Evolutionary conservation across 768 basidiomycete genomes (phyloP), one percentile per base, ranked within the genome.

Genomic region (Phanerochaete sordida): DNA sequence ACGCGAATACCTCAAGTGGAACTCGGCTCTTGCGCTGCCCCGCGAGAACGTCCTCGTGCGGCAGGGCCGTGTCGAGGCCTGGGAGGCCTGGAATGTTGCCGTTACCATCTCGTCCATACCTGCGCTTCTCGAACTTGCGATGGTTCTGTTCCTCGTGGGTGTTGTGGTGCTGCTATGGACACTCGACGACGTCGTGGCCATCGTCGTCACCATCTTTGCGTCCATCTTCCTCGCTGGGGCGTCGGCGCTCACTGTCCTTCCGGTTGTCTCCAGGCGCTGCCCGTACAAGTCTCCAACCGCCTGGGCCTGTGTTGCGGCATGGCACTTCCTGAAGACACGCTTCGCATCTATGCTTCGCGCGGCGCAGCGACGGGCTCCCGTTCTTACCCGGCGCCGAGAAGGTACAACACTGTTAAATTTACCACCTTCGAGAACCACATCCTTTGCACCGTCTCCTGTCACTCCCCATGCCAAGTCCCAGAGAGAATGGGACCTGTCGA

Each of bases 161-260:
- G n/a, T 59, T 19, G 19, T 59, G 28, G n/a, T 46, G 11, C 27
- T 59, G 13, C 52, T 59, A 21, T 59, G 58, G 58, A 53, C 58
- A 27, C 21, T 59, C 21, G 33, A 59, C 39, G 7, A 39, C 7
- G 37, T 43, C 1, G 50, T 59, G 11, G 58, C 58, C 0, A n/a
- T 52, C 35, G 24, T 59, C 5, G n/a, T 46, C 19, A 39, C 58
- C 3, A n/a, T 30, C n/a, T 50, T 39, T 13, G 19, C 37, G 15
- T 24, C n/a, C 9, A 19, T 23, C 21, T 28, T 54, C 15, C 24
- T 59, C 19, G 30, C 23, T 23, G 19, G 31, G 2, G 51, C 26
- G 1, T 39, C 33, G 39, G 27, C 49, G n/a, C 35, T 31, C 47
- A 59, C 58, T 3, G 31, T 33, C 6, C 21, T 58, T 9, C 57